A percentile compares a stretch with the other conserved stretches of the same genome.
Evolutionary conservation across 345 rosid species (phyloP).

Genomic region (Sisymbrium irio): DNA sequence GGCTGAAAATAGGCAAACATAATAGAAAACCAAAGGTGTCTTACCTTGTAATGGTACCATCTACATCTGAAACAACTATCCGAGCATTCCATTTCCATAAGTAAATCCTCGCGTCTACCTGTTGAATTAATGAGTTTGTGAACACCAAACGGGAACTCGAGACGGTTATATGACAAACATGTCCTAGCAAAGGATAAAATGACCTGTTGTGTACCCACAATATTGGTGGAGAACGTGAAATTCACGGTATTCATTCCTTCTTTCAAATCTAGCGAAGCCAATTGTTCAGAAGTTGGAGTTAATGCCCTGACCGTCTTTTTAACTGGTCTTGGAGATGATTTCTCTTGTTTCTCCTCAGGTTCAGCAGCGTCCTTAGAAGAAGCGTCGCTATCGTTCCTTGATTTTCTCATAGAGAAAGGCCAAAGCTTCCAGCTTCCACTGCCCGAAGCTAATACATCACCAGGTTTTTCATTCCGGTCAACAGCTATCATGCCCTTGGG

Average conservation of each 20-base stretch:
- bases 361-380: conserved; percentile 38
- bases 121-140: conserved; percentile 20
- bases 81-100: conserved; percentile 96
- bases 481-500: conserved; percentile 59
- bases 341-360: conserved; percentile 36
- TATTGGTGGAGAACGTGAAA: conserved; percentile 84
- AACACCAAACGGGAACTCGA: conserved; percentile 2
- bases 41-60: conserved; percentile 96
- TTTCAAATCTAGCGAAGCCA: conserved; percentile 74
- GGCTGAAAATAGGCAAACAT: neutral
- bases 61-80: conserved; percentile 94
- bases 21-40: neutral
- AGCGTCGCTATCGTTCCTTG: conserved; percentile 37
- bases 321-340: conserved; percentile 36
- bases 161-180: conserved; percentile 8
- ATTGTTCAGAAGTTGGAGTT: conserved; percentile 84
- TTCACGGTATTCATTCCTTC: conserved; percentile 72
- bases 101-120: conserved; percentile 94
- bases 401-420: conserved; percentile 68
- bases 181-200: conserved; percentile 16
- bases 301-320: conserved; percentile 55
- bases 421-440: conserved; percentile 81
- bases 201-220: conserved; percentile 94
- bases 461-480: conserved; percentile 46
- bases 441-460: conserved; percentile 38